Base-by-base conservation (phyloP, 192 early-diverging fungal species). In the Coemansia sp. region DNA sequence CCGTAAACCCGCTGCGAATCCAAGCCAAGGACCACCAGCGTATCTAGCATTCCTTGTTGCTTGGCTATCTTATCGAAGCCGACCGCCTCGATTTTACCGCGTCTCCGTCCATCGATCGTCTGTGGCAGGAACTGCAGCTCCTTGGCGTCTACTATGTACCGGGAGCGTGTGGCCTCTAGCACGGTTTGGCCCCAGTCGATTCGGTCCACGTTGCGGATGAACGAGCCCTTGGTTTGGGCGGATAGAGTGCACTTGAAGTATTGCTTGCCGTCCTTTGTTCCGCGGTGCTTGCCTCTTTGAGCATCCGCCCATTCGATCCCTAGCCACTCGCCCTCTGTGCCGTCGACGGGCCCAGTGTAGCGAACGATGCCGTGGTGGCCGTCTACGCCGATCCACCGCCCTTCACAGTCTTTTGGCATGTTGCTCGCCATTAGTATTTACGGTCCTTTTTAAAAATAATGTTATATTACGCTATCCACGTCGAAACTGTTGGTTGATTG, bases 261-360 rank as follows among this genome's bases (percentile, higher is more conserved):
- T 11, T 57, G 66, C 6, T 55, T 46, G 21, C 69, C 61, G 52
- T 62, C 26, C 35, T 76, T 64, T 14, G 57, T 64, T 1, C 84
- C 85, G 52, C 64, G 24, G 69, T 86, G 85, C 39, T 84, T 86
- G 51, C 85, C 85, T 0, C 78, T 69, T 8, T 26, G 26, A 1
- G 69, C 20, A 30, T 41, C 43, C 2, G 62, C 60, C 85, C 85
- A 86, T 59, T 86, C 82, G 16, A 86, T 67, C 6, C 85, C 85
- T 0, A 78, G 69, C 85, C 85, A 86, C 10, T 14, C n/a, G 7
- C 76, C 78, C 0, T 2, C 14, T 6, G 73, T 66, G 1, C 71
- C 73, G 14, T 34, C 64, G 5, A 85, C 79, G 0, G 79, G 67
- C 2, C 84, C 84, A 15, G 48, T 60, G 66, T 76, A 85, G 1